A percentile compares a stretch with the other conserved stretches of the same genome.
Conservation (phyloP, 495 filamentous ascomycete genomes). For the Penicillium turbatum region DNA sequence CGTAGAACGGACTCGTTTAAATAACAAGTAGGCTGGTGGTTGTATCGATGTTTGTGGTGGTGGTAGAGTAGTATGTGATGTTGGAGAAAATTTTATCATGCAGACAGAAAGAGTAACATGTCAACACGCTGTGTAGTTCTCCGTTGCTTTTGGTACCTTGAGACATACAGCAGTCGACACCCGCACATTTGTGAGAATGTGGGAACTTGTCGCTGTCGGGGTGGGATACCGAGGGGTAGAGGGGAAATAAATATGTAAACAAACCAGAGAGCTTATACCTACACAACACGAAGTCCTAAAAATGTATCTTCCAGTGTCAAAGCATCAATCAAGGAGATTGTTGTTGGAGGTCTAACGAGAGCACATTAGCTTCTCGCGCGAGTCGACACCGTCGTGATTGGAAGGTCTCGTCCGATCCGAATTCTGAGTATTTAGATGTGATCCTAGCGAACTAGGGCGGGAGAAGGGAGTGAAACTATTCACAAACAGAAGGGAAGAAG, state of each 20-base stretch:
- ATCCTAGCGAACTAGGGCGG: not conserved
- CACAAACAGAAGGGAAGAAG: no score
- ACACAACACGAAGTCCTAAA: no score
- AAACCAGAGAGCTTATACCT: not conserved
- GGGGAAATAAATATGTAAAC: not conserved
- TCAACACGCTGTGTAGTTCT: constrained; percentile 21
- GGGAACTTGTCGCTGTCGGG: constrained; percentile 31
- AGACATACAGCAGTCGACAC: constrained; percentile 35
- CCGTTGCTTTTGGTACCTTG: constrained; percentile 29
- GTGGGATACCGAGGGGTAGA: constrained; percentile 22
- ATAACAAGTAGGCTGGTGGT: no score
- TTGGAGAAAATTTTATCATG: constrained; percentile 21
- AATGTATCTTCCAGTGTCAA: not conserved
- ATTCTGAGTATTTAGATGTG: not conserved
- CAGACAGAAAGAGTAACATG: constrained; percentile 18
- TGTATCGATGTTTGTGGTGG: no score
- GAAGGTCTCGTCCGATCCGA: not conserved
- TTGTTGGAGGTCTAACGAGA: not conserved
- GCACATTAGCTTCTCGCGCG: not conserved
- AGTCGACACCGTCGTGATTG: not conserved
- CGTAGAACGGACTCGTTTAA: no score
- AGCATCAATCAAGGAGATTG: no score
- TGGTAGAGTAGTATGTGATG: no score
- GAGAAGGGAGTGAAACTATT: no score
- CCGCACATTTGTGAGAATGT: constrained; percentile 21